Evolutionary conservation across 345 rosid genomes (phyloP).

Genomic region (Eucalyptus melliodora): DNA sequence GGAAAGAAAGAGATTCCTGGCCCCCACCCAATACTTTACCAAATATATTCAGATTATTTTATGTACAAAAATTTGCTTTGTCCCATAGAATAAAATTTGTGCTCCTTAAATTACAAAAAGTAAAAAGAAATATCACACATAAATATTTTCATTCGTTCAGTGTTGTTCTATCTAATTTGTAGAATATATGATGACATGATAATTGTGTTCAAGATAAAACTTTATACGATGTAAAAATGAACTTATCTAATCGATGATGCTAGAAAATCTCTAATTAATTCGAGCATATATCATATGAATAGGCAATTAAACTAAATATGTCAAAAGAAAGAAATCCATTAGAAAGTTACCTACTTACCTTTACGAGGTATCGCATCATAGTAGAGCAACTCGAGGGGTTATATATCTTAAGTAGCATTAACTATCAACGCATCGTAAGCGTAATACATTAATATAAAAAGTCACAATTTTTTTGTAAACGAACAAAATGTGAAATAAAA

Average conservation of each 20-base stretch:
- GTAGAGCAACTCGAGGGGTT: not conserved
- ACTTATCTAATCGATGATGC: not conserved
- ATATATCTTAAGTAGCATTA: not conserved
- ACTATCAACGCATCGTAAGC: not conserved
- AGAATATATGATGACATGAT: not conserved
- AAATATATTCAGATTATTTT: not conserved
- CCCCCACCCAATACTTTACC: not conserved
- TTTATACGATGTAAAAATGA: too few relatives aligned
- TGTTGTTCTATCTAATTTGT: not conserved
- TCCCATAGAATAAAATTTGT: not conserved
- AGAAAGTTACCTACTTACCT: fast-evolving
- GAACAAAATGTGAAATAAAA: too few relatives aligned
- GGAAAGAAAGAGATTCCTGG: not conserved
- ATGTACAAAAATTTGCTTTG: not conserved
- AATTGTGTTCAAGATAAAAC: not conserved
- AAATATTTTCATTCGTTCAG: too few relatives aligned
- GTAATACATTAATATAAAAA: not conserved
- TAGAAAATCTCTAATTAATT: not conserved
- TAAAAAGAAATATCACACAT: not conserved
- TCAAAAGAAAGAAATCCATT: not conserved
- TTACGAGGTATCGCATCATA: not conserved
- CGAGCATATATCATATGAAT: not conserved
- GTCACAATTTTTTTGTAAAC: too few relatives aligned
- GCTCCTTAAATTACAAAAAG: not conserved
- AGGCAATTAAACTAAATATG: not conserved